Conservation (phyloP, 2,329 filamentous ascomycete genomes). For the Mollisia scopiformis region DNA sequence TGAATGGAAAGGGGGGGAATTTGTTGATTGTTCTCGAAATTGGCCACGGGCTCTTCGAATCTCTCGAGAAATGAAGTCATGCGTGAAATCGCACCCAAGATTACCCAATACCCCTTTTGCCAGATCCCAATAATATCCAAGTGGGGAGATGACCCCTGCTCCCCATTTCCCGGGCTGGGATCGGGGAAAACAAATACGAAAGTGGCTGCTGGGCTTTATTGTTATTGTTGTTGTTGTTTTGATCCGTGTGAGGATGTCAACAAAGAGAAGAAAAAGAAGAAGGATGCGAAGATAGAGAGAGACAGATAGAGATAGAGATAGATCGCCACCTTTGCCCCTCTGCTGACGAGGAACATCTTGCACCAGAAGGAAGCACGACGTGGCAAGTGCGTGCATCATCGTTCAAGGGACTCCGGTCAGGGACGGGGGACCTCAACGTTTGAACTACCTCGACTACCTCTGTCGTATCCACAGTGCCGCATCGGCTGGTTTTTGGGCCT, state of each 20-base stretch:
- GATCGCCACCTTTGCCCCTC: too few species aligned
- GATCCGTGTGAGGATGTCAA: conserved; percentile 1
- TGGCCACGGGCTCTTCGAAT: not conserved
- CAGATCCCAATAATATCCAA: not conserved
- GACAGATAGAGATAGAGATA: too few species aligned
- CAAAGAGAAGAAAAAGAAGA: not conserved
- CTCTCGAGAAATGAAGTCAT: conserved; percentile 10
- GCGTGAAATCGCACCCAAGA: not conserved
- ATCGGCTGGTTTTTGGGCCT: too few species aligned
- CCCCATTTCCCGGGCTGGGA: conserved; percentile 7
- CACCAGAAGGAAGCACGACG: not conserved
- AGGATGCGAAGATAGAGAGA: not conserved
- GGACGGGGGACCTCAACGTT: too few species aligned
- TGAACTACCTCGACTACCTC: too few species aligned
- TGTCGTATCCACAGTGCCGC: too few species aligned
- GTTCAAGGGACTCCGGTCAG: too few species aligned
- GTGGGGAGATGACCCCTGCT: not conserved
- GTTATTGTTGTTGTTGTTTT: conserved; percentile 9
- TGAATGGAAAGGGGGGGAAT: not conserved
- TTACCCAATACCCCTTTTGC: conserved; percentile 4
- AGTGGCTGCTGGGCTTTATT: not conserved
- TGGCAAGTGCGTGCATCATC: conserved; percentile 1
- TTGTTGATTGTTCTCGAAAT: not conserved
- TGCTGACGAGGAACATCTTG: not conserved
- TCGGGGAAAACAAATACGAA: conserved; percentile 11